Evolutionary conservation across 176 grass and related monocot genomes (phyloP), one percentile per base, ranked within the genome.

Genomic region (bread wheat (Triticum aestivum)): DNA sequence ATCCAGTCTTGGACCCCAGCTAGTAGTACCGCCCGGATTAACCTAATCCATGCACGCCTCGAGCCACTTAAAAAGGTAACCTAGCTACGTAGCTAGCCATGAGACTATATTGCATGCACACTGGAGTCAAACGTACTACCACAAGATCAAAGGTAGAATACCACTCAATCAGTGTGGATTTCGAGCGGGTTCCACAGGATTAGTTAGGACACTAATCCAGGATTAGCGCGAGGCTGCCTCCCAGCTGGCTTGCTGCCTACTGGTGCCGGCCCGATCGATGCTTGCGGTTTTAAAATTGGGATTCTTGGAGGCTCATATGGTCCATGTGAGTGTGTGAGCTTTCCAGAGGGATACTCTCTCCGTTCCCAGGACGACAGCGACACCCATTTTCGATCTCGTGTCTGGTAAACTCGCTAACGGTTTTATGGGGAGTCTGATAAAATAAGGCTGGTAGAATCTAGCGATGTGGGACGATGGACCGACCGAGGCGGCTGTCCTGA

Each of bases 31-130:
- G 4, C 18, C 27, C n/a, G 17, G 17, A 85, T 54, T 88, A 88
- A 85, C 77, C 76, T 71, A 88, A 85, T 65, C 70, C 77, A 45
- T 65, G 23, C 39, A 65, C 66, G 74, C 90, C 85, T 96, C 87
- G 92, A 90, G 87, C 89, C 91, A 92, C 94, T 86, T 81, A 78
- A 95, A 84, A 84, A 59, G 29, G 34, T 74, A 35, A 79, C 72
- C 64, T 78, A 84, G 15, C 26, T 69, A 33, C 13, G 10, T 32
- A 34, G 15, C 30, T 77, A 75, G 72, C 21, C 85, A 82, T 70
- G 61, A 9, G 78, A 47, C 61, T 67, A 14, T 29, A 13, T 11
- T 2, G 9, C n/a, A 70, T 73, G 51, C 30, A 77, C 83, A 81
- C 71, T 87, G 85, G 83, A 84, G 91, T 95, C 93, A 95, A 95